phyloP scores from a whole-genome alignment of 257 asterid species.

The Agastache rugosa region DNA sequence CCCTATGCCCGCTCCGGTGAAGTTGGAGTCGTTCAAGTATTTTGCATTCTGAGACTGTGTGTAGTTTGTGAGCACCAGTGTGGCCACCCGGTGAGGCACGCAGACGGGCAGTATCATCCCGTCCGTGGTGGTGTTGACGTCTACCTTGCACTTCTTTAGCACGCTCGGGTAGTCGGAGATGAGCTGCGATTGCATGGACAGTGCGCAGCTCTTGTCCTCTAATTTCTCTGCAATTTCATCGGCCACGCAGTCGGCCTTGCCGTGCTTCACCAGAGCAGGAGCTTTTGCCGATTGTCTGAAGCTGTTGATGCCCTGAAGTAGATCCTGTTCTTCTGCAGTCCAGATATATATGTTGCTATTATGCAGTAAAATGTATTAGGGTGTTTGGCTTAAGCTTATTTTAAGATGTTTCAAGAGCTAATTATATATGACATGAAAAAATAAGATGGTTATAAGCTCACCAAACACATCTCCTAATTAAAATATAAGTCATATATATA shows the following conservation, averaged over 20 bases:
- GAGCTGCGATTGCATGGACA: slow-evolving; percentile 43
- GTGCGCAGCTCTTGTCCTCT: slow-evolving; percentile 49
- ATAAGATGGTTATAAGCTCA: too few species aligned
- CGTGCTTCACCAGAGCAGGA: slow-evolving; percentile 56
- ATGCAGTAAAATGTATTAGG: too few species aligned
- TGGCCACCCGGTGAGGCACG: slow-evolving; percentile 61
- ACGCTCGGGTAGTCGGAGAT: slow-evolving; percentile 48
- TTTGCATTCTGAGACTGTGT: slow-evolving; percentile 57
- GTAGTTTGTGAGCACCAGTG: slow-evolving; percentile 79
- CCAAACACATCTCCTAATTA: too few species aligned
- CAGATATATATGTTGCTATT: too few species aligned
- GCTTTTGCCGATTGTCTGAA: slow-evolving; percentile 54
- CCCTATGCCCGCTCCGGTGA: slow-evolving; percentile 71
- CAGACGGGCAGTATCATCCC: slow-evolving; percentile 79
- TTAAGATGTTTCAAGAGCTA: too few species aligned
- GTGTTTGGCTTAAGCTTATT: too few species aligned
- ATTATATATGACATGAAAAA: too few species aligned
- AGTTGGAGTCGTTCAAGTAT: slow-evolving; percentile 61
- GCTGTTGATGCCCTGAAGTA: slow-evolving; percentile 72
- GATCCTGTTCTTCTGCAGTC: slow-evolving; percentile 69
- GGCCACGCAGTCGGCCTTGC: slow-evolving; percentile 69
- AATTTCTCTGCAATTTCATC: slow-evolving; percentile 58
- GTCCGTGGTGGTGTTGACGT: slow-evolving; percentile 59
- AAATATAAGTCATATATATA: too few species aligned
- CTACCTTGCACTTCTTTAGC: slow-evolving; percentile 59